phyloP scores from a whole-genome alignment of 768 basidiomycete genomes.

The Nidularia sp. region DNA sequence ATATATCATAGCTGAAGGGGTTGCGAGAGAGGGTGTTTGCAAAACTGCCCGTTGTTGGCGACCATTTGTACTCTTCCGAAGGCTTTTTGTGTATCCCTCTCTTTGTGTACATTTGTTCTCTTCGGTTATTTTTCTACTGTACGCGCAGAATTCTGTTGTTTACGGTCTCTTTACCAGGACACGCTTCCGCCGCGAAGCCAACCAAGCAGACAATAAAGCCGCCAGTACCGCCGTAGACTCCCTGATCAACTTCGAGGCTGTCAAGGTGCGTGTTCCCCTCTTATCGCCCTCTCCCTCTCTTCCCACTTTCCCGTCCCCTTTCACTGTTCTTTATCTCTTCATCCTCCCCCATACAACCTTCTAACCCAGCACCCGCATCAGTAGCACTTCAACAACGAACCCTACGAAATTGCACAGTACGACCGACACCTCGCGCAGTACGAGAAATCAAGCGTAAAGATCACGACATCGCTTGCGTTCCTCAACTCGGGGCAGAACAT shows the following conservation, averaged over 20 bases:
- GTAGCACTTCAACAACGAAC: slow-evolving; percentile 97
- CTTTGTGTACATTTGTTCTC: neutral
- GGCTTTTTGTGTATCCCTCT: too few species aligned
- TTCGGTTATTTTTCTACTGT: neutral
- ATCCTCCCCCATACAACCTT: neutral
- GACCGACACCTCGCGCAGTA: slow-evolving; percentile 84
- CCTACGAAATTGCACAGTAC: slow-evolving; percentile 86
- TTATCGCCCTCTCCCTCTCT: slow-evolving; percentile 2
- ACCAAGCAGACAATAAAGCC: slow-evolving; percentile 94
- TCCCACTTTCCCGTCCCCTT: too few species aligned
- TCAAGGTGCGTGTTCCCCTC: slow-evolving; percentile 59
- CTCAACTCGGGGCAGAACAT: slow-evolving; percentile 96
- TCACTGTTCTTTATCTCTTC: slow-evolving; percentile 4
- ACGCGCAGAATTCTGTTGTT: neutral
- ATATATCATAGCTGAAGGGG: too few species aligned
- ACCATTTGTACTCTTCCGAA: too few species aligned
- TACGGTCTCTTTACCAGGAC: slow-evolving; percentile 47
- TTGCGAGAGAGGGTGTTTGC: too few species aligned
- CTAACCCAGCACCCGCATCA: slow-evolving; percentile 6
- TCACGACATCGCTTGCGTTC: slow-evolving; percentile 89
- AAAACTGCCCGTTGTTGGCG: too few species aligned
- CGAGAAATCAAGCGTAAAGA: slow-evolving; percentile 90
- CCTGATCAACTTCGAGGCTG: slow-evolving; percentile 97
- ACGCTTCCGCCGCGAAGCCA: slow-evolving; percentile 89
- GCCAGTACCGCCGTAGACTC: slow-evolving; percentile 93